These are phyloP conservation scores for Trichosporon faecale DNA, from an alignment of 1,284 basidiomycete species.

Conservation along the genomic window DNA sequence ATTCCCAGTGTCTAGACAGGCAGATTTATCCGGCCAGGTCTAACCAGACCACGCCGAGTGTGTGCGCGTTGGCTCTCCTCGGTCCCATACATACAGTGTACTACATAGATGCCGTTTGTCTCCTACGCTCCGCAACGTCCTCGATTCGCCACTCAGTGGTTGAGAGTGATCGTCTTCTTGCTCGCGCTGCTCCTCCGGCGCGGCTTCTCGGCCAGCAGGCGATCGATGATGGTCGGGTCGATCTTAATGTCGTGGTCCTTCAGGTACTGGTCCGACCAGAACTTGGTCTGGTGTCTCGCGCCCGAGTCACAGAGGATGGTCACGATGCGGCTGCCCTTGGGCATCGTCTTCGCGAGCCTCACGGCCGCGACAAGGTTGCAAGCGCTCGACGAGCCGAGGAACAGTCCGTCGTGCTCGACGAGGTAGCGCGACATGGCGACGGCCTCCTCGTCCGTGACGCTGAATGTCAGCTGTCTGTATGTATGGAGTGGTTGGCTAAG, in stretches of 20 bases:
- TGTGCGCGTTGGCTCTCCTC: neutral
- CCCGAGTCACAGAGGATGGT: slow-evolving; percentile 88
- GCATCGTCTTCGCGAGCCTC: slow-evolving; percentile 66
- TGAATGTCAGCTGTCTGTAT: slow-evolving; percentile 42
- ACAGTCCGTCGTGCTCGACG: slow-evolving; percentile 83
- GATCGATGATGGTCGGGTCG: slow-evolving; percentile 37
- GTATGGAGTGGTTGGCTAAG: neutral
- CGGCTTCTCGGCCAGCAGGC: slow-evolving; percentile 23
- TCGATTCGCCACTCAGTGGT: neutral
- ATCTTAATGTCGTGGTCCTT: slow-evolving; percentile 61
- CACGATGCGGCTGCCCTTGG: slow-evolving; percentile 66
- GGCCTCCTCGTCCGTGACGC: slow-evolving; percentile 83
- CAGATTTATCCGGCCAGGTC: no score
- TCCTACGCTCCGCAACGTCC: neutral
- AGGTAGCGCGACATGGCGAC: slow-evolving; percentile 89
- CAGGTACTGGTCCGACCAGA: slow-evolving; percentile 77
- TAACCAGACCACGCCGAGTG: neutral
- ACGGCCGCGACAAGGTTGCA: slow-evolving; percentile 91
- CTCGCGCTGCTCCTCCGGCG: neutral
- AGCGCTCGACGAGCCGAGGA: slow-evolving; percentile 92
- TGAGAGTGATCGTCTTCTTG: neutral
- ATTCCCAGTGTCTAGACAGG: no score
- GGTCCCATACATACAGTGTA: neutral
- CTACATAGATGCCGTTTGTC: neutral
- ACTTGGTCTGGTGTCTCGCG: slow-evolving; percentile 77